These are phyloP conservation scores for Penicillium robsamsonii DNA, from an alignment of 495 filamentous ascomycete genomes.

Conservation along the genomic window DNA sequence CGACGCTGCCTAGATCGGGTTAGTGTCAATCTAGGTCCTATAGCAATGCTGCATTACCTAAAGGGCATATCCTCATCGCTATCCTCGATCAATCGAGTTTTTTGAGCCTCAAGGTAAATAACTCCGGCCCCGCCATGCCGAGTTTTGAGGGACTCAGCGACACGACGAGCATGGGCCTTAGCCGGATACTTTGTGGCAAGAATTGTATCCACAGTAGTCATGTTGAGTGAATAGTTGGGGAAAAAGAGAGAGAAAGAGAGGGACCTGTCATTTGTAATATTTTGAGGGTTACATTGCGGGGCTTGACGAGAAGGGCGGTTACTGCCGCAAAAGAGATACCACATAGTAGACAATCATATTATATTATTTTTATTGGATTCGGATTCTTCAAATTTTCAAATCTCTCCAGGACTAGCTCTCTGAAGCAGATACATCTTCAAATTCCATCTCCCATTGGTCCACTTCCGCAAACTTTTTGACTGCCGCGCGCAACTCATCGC, in stretches of 20 bases:
- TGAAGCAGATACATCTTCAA: constrained; percentile 54
- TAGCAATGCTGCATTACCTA: constrained; percentile 51
- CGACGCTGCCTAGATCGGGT: constrained; percentile 63
- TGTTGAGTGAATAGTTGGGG: constrained; percentile 12
- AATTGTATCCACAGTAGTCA: constrained; percentile 45
- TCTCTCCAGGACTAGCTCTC: constrained; percentile 20
- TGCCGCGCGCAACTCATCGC: constrained; percentile 39
- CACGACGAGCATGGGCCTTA: constrained; percentile 79
- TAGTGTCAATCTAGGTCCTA: constrained; percentile 4
- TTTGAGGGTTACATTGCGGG: constrained; percentile 17
- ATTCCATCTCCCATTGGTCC: constrained; percentile 71
- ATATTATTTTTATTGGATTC: not conserved
- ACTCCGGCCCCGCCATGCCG: constrained; percentile 33
- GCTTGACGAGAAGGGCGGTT: constrained; percentile 8
- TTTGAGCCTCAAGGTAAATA: constrained; percentile 85
- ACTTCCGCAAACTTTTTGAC: constrained; percentile 63
- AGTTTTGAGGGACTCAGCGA: constrained; percentile 66
- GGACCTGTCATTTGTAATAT: not conserved
- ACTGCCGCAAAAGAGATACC: not conserved
- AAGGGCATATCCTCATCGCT: constrained; percentile 77
- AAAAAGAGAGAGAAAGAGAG: not conserved
- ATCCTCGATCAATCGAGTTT: constrained; percentile 75
- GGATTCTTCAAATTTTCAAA: not conserved
- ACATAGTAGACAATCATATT: no score
- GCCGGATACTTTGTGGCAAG: constrained; percentile 86